A percentile compares a stretch with the other conserved stretches of the same genome.
Evolutionary conservation across 345 rosid genomes (phyloP).

Genomic region (Ailanthus altissimus): DNA sequence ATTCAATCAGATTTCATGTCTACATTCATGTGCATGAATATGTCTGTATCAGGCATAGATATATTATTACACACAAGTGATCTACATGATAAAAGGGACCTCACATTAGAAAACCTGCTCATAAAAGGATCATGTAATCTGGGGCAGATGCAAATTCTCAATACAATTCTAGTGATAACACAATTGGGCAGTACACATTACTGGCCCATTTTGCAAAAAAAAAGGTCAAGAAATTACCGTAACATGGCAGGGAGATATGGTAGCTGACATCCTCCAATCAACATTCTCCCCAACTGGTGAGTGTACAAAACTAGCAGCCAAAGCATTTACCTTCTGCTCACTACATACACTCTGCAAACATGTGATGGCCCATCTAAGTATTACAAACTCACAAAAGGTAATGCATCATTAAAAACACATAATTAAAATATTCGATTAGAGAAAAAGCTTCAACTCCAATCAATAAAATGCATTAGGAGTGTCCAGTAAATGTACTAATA

Average conservation of each 20-base stretch:
- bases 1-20: background rate
- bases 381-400: background rate
- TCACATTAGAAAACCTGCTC: background rate
- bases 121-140: background rate
- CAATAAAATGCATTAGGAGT: background rate
- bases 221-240: conserved; percentile 63
- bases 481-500: background rate
- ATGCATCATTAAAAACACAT: too few species aligned
- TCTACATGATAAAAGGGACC: background rate
- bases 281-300: conserved; percentile 89
- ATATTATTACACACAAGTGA: background rate
- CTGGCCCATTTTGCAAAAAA: background rate
- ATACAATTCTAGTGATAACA: background rate
- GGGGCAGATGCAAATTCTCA: background rate
- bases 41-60: background rate
- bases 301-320: conserved; percentile 81
- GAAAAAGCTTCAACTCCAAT: too few species aligned
- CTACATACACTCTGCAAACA: conserved; percentile 84
- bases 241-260: conserved; percentile 94
- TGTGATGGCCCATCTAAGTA: conserved; percentile 20
- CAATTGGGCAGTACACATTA: background rate
- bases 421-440: too few species aligned
- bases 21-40: background rate
- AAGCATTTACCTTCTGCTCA: conserved; percentile 88
- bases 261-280: conserved; percentile 93